phyloP scores from a whole-genome alignment of 148 eudicot species.

The Rhododendron williamsianum region DNA sequence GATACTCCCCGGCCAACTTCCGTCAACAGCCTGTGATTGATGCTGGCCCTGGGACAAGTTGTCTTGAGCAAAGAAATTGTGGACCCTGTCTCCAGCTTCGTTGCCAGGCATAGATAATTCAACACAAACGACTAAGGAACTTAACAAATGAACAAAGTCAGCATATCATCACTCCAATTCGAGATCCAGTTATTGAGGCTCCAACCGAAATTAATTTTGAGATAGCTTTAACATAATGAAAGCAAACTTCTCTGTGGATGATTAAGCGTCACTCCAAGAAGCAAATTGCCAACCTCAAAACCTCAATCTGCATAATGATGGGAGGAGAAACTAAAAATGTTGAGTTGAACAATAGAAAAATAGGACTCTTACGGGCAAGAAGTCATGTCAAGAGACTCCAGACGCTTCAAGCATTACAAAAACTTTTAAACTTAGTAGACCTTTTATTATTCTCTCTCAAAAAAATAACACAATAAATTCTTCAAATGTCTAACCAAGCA shows the following conservation, averaged over 20 bases:
- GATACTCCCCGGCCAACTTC: constrained; percentile 55
- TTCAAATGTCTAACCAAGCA: background rate
- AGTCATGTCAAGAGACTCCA: background rate
- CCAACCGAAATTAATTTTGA: constrained; percentile 3
- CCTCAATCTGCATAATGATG: constrained; percentile 1
- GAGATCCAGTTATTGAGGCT: background rate
- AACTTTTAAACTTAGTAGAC: background rate
- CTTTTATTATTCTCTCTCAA: background rate
- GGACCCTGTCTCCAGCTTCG: constrained; percentile 81
- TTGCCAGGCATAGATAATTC: constrained; percentile 84
- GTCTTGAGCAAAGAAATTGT: constrained; percentile 81
- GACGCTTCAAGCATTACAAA: background rate
- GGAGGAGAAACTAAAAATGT: background rate
- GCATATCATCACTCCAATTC: background rate
- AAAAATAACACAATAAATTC: background rate
- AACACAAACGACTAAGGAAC: constrained; percentile 24
- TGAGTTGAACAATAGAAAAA: background rate
- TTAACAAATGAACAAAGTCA: background rate
- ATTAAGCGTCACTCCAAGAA: background rate
- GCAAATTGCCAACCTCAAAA: constrained; percentile 13
- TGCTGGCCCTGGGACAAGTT: constrained; percentile 53
- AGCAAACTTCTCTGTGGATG: constrained; percentile 1
- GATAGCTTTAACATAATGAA: background rate
- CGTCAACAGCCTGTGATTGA: constrained; percentile 46
- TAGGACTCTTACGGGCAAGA: background rate